Evolutionary conservation across 2,329 filamentous ascomycete genomes (phyloP).

Genomic region (Orbilia javanica): DNA sequence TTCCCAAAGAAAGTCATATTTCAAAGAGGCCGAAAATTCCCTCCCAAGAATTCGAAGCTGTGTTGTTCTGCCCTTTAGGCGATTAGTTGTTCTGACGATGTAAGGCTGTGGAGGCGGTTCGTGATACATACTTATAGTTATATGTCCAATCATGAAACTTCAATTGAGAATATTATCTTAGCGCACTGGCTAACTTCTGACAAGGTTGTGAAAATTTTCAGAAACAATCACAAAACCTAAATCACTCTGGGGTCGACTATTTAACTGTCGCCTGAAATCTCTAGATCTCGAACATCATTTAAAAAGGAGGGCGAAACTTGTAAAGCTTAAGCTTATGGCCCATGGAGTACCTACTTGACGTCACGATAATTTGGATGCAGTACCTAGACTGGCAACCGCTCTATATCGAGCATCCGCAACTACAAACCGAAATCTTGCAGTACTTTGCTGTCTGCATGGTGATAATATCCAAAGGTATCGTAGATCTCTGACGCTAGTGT

Average conservation of each 20-base stretch:
- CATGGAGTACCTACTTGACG: conserved; percentile 10
- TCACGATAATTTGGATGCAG: background rate
- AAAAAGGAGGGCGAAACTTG: too few relatives aligned
- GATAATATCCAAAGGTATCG: background rate
- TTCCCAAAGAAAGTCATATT: conserved; percentile 29
- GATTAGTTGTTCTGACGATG: background rate
- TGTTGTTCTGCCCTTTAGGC: conserved; percentile 18
- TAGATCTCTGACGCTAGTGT: conserved; percentile 36
- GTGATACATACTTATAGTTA: background rate
- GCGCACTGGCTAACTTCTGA: background rate
- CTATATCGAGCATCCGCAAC: background rate
- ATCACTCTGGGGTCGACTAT: background rate
- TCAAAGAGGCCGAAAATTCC: background rate
- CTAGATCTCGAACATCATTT: background rate
- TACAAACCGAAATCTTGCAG: conserved; percentile 22
- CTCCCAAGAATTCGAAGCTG: background rate
- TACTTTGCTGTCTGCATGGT: conserved; percentile 22
- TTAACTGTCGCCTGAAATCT: background rate
- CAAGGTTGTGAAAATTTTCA: background rate
- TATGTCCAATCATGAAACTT: too few relatives aligned
- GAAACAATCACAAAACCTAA: background rate
- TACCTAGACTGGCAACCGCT: background rate
- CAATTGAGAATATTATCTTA: too few relatives aligned
- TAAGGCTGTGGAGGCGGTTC: background rate
- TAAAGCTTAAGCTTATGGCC: too few relatives aligned